Evolutionary conservation across 1,139 yeast genomes (phyloP).

Genomic region (Kurtzmaniella quercitrusa): DNA sequence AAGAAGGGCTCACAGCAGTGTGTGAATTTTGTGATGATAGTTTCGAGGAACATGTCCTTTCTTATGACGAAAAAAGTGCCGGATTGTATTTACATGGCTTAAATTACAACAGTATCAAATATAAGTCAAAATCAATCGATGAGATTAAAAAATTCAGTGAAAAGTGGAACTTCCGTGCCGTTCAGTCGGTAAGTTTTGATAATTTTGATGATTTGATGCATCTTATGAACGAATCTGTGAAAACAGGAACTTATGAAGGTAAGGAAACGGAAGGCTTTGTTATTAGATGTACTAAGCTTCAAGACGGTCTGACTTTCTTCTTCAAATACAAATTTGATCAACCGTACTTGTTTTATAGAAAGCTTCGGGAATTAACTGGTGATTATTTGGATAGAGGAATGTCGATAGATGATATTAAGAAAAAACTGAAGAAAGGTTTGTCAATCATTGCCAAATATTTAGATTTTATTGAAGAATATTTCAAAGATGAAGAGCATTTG

Average conservation of each 20-base stretch:
- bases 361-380: constrained; percentile 84
- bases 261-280: constrained; percentile 93
- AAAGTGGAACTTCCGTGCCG: constrained; percentile 66
- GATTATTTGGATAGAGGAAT: constrained; percentile 42
- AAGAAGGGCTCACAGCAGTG: constrained; percentile 70
- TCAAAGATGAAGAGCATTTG: constrained; percentile 42
- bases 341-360: constrained; percentile 87
- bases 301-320: constrained; percentile 49
- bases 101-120: constrained; percentile 61
- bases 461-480: constrained; percentile 55
- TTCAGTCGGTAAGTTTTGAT: constrained; percentile 41
- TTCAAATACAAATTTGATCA: constrained; percentile 95
- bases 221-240: constrained; percentile 55
- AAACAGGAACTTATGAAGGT: constrained; percentile 68
- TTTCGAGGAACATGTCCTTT: constrained; percentile 92
- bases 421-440: constrained; percentile 45
- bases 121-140: constrained; percentile 61
- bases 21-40: constrained; percentile 90
- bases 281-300: constrained; percentile 49
- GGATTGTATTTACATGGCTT: constrained; percentile 91
- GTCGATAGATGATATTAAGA: constrained; percentile 37
- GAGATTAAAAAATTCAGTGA: constrained; percentile 58
- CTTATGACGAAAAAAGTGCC: constrained; percentile 60
- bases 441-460: constrained; percentile 64
- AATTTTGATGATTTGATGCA: constrained; percentile 38